These are phyloP conservation scores for Immersiella caudata DNA, from an alignment of 495 filamentous ascomycete species.

Conservation along the genomic window DNA sequence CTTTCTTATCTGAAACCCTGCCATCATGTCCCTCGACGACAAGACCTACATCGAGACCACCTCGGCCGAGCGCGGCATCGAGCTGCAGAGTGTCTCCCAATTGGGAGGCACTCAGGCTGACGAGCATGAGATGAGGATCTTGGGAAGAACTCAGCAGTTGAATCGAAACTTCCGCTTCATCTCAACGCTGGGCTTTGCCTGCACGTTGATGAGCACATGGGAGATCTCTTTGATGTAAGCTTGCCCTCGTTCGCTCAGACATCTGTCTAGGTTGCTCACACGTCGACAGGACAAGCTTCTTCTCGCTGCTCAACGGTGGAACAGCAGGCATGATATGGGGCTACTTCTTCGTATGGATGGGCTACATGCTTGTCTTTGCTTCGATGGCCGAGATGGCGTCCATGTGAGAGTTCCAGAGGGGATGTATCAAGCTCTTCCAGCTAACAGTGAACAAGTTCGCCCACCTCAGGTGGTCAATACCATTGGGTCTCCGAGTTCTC, in stretches of 20 bases:
- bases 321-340: constrained; percentile 40
- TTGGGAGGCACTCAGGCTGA: constrained; percentile 26
- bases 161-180: constrained; percentile 50
- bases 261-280: background rate
- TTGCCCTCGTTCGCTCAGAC: background rate
- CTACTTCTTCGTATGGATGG: constrained; percentile 38
- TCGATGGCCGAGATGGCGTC: constrained; percentile 38
- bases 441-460: constrained; percentile 16
- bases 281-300: constrained; percentile 23
- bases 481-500: constrained; percentile 64
- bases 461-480: constrained; percentile 38
- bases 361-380: constrained; percentile 35
- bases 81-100: constrained; percentile 20
- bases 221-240: constrained; percentile 42
- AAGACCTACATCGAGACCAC: constrained; percentile 21
- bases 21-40: constrained; percentile 14
- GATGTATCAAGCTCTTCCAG: background rate
- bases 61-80: constrained; percentile 19
- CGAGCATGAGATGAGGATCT: constrained; percentile 31
- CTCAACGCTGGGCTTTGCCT: constrained; percentile 52
- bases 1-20: background rate
- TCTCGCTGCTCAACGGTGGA: constrained; percentile 35
- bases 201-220: constrained; percentile 56
- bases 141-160: constrained; percentile 27
- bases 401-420: constrained; percentile 30